Evolutionary conservation across 495 filamentous ascomycete species (phyloP).

Genomic region (Parathielavia appendiculata): DNA sequence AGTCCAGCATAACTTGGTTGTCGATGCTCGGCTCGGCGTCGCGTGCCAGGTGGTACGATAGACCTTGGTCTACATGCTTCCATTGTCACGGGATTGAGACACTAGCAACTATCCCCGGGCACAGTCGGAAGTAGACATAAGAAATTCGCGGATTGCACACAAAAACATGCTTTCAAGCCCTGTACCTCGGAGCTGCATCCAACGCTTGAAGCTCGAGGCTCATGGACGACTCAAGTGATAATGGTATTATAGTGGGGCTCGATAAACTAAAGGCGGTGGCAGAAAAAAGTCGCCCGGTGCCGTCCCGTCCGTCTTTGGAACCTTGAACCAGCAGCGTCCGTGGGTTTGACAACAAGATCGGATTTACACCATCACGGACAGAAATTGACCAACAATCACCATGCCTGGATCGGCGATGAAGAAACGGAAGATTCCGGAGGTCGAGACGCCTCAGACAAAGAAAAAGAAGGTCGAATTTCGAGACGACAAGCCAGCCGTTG

Average conservation of each 20-base stretch:
- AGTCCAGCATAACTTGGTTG: not conserved
- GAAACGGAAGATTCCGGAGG: slow-evolving; percentile 67
- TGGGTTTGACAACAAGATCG: not conserved
- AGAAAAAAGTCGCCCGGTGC: slow-evolving; percentile 20
- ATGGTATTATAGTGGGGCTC: not conserved
- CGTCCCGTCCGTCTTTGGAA: no score
- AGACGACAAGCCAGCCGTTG: slow-evolving; percentile 21
- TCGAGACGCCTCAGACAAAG: slow-evolving; percentile 40
- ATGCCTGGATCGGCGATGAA: slow-evolving; percentile 57
- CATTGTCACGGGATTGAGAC: no score
- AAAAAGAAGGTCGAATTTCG: slow-evolving; percentile 61
- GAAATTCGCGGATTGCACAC: not conserved
- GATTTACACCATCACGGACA: not conserved
- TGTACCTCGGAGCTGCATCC: no score
- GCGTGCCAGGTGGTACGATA: no score
- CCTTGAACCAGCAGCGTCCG: not conserved
- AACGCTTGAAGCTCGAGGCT: no score
- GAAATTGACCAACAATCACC: slow-evolving; percentile 16
- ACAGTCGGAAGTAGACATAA: no score
- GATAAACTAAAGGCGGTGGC: slow-evolving; percentile 14
- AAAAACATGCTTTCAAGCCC: not conserved
- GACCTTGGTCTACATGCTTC: no score
- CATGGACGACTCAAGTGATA: no score
- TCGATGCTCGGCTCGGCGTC: not conserved
- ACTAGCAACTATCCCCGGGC: no score